These are phyloP conservation scores for Penicillium bovifimosum DNA, from an alignment of 495 filamentous ascomycete species.

Conservation along the genomic window DNA sequence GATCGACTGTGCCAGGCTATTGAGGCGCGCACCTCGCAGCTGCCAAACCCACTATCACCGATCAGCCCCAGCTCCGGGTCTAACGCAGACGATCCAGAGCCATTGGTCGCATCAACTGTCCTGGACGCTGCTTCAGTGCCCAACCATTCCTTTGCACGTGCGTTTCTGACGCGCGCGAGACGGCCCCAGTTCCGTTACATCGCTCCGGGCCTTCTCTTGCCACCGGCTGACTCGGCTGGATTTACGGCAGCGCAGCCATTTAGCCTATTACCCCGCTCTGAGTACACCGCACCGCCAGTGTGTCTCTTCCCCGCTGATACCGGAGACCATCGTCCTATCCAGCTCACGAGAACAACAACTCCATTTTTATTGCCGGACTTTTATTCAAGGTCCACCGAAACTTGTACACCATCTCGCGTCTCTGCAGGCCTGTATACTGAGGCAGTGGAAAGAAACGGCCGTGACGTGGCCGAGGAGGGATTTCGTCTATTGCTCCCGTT, in stretches of 20 bases:
- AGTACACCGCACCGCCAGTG: conserved; percentile 11
- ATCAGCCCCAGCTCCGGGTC: background rate
- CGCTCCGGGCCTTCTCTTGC: conserved; percentile 15
- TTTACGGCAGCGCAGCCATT: conserved; percentile 11
- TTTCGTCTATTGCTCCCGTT: conserved; percentile 18
- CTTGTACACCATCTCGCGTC: conserved; percentile 6
- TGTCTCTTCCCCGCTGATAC: conserved; percentile 14
- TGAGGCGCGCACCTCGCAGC: conserved; percentile 8
- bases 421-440: conserved; percentile 18
- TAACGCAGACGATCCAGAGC: conserved; percentile 7
- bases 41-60: conserved; percentile 3
- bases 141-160: conserved; percentile 10
- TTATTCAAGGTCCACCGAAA: conserved; percentile 9
- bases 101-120: conserved; percentile 7
- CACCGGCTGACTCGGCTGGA: conserved; percentile 5
- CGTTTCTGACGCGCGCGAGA: conserved; percentile 7
- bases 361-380: conserved; percentile 9
- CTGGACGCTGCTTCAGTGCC: conserved; percentile 11
- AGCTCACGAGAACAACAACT: conserved; percentile 10
- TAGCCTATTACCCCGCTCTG: conserved; percentile 5
- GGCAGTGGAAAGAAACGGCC: conserved; percentile 5
- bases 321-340: conserved; percentile 12
- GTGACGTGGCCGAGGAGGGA: conserved; percentile 15
- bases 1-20: conserved; percentile 10
- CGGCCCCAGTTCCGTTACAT: conserved; percentile 11